phyloP scores from a whole-genome alignment of 352 stramenopile genomes.

The Albugo candida region DNA sequence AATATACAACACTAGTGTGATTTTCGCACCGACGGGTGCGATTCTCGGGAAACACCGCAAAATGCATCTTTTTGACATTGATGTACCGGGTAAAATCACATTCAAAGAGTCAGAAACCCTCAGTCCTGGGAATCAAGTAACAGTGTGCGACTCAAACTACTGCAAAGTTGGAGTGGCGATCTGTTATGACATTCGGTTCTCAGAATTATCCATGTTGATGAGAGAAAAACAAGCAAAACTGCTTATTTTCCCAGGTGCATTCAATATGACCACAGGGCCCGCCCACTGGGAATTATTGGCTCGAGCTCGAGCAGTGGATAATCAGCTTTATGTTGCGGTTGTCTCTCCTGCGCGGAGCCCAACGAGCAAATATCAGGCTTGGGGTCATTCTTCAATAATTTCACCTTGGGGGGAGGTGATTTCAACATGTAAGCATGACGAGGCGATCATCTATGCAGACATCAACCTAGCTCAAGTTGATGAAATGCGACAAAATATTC shows the following conservation, averaged over 20 bases:
- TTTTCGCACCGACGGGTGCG: constrained; percentile 85
- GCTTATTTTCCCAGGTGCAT: constrained; percentile 69
- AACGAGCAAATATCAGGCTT: constrained; percentile 94
- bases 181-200: constrained; percentile 99
- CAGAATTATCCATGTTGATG: constrained; percentile 95
- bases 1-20: constrained; percentile 98
- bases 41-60: constrained; percentile 98
- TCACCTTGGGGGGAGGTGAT: constrained; percentile 96
- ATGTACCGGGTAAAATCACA: constrained; percentile 96
- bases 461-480: constrained; percentile 88
- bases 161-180: constrained; percentile 96
- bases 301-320: constrained; percentile 84
- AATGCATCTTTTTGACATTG: constrained; percentile 99
- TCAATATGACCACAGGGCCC: constrained; percentile 85
- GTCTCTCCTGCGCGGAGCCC: constrained; percentile 89
- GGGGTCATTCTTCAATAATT: constrained; percentile 95
- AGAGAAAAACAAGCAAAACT: constrained; percentile 79
- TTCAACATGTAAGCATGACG: constrained; percentile 84
- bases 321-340: constrained; percentile 92
- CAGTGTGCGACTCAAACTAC: constrained; percentile 75
- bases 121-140: constrained; percentile 77
- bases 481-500: constrained; percentile 92
- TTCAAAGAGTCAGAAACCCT: constrained; percentile 99
- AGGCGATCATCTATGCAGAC: constrained; percentile 89
- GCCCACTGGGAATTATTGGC: constrained; percentile 98